phyloP scores from a whole-genome alignment of 805 yeast genomes.

The Wickerhamiella sergipiensis region DNA sequence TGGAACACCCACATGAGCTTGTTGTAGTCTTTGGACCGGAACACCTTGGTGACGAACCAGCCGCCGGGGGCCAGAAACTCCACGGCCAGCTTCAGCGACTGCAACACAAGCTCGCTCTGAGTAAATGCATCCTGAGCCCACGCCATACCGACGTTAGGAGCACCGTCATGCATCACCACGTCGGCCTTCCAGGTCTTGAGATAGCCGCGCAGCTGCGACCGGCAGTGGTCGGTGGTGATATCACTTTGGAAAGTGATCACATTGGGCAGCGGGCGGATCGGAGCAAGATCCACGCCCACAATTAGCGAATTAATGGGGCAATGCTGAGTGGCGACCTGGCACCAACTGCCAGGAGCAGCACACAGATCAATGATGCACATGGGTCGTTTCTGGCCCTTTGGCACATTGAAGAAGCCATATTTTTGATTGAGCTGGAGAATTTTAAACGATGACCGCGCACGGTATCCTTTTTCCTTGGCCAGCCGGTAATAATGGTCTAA shows the following conservation, averaged over 20 bases:
- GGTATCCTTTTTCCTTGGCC: conserved; percentile 95
- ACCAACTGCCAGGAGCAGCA: conserved; percentile 99
- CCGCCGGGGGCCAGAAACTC: conserved; percentile 89
- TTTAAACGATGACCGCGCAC: conserved; percentile 98
- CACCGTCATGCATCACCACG: conserved; percentile 97
- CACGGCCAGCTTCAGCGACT: conserved; percentile 85
- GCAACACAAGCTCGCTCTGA: conserved; percentile 88
- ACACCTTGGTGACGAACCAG: conserved; percentile 88
- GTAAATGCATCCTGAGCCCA: conserved; percentile 99
- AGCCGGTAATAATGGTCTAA: conserved; percentile 91
- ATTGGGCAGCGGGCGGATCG: conserved; percentile 92
- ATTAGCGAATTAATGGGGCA: conserved; percentile 90
- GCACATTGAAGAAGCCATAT: conserved; percentile 87
- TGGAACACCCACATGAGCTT: conserved; percentile 95
- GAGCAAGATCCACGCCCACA: conserved; percentile 97
- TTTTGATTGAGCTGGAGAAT: conserved; percentile 90
- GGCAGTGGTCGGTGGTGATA: conserved; percentile 95
- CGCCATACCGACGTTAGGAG: conserved; percentile 98
- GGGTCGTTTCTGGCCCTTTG: conserved; percentile 35
- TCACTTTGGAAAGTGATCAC: conserved; percentile 91
- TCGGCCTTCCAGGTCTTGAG: conserved; percentile 99
- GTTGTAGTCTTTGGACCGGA: conserved; percentile 97
- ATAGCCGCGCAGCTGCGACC: conserved; percentile 85
- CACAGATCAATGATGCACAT: conserved; percentile 94
- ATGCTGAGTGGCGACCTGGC: conserved; percentile 90